Conservation (phyloP, 495 filamentous ascomycete genomes). For the Aspergillus steynii region DNA sequence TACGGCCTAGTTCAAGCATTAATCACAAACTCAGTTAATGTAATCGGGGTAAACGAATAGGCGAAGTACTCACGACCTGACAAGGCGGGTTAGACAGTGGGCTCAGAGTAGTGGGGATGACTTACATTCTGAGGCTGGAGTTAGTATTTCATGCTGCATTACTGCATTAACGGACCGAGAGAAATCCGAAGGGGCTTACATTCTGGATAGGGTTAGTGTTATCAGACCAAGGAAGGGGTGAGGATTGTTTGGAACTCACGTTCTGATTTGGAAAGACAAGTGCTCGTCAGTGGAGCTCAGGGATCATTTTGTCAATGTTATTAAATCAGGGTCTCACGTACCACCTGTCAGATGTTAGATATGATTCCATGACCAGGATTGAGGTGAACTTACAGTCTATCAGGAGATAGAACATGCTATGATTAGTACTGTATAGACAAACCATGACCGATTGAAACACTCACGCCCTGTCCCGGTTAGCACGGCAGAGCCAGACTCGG, state of each 20-base stretch:
- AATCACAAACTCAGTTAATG: background rate
- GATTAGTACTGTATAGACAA: slow-evolving; percentile 6
- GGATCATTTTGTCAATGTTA: background rate
- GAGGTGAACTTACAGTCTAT: slow-evolving; percentile 7
- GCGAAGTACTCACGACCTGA: slow-evolving; percentile 6
- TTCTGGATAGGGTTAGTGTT: slow-evolving; percentile 8
- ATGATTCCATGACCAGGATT: background rate
- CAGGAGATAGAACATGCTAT: background rate
- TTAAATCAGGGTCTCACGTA: slow-evolving; percentile 9
- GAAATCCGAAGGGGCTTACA: slow-evolving; percentile 9
- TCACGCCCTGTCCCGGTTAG: slow-evolving; percentile 5
- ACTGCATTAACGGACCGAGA: background rate
- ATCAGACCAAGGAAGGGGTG: background rate
- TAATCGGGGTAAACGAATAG: background rate
- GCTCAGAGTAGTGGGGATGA: background rate
- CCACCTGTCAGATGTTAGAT: slow-evolving; percentile 16
- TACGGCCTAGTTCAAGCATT: background rate
- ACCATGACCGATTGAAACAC: background rate
- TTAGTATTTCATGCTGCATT: background rate
- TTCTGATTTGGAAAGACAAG: slow-evolving; percentile 6
- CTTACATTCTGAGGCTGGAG: slow-evolving; percentile 12
- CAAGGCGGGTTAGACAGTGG: background rate
- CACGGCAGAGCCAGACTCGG: background rate
- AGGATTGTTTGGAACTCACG: slow-evolving; percentile 9
- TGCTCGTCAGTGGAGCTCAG: slow-evolving; percentile 14